Conservation (phyloP, 139 green algal genomes). For the Coelastrella sp. region DNA sequence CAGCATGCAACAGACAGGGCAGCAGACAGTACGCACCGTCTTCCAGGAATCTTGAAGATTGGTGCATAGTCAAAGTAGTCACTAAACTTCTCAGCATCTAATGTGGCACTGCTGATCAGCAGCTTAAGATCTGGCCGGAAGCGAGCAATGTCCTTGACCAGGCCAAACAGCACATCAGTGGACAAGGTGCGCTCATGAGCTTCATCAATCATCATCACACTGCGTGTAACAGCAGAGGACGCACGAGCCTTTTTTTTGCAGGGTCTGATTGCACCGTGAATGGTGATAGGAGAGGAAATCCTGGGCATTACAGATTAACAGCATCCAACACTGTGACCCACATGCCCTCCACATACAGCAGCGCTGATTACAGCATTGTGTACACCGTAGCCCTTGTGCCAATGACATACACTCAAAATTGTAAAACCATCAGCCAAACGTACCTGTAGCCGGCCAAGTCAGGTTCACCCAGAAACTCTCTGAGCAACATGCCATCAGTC, state of each 20-base stretch:
- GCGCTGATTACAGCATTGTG: too few species aligned
- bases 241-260: too few species aligned
- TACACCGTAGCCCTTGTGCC: not conserved
- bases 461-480: conserved; percentile 96
- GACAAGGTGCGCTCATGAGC: conserved; percentile 97
- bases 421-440: not conserved
- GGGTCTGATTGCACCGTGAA: too few species aligned
- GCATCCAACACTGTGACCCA: too few species aligned
- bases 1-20: too few species aligned
- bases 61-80: conserved; percentile 98
- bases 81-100: conserved; percentile 94
- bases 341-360: too few species aligned
- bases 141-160: conserved; percentile 87
- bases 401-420: not conserved
- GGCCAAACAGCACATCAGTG: conserved; percentile 97
- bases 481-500: conserved; percentile 98
- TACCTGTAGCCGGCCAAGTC: conserved; percentile 93
- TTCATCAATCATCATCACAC: conserved; percentile 98
- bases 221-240: conserved; percentile 17
- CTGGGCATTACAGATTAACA: too few species aligned
- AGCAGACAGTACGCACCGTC: conserved; percentile 82
- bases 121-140: conserved; percentile 95
- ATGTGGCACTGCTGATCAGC: conserved; percentile 93
- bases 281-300: too few species aligned
- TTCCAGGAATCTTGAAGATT: conserved; percentile 93